Evolutionary conservation across 345 rosid species (phyloP), one percentile per base, ranked within the genome.

Genomic region (Populus simonii): DNA sequence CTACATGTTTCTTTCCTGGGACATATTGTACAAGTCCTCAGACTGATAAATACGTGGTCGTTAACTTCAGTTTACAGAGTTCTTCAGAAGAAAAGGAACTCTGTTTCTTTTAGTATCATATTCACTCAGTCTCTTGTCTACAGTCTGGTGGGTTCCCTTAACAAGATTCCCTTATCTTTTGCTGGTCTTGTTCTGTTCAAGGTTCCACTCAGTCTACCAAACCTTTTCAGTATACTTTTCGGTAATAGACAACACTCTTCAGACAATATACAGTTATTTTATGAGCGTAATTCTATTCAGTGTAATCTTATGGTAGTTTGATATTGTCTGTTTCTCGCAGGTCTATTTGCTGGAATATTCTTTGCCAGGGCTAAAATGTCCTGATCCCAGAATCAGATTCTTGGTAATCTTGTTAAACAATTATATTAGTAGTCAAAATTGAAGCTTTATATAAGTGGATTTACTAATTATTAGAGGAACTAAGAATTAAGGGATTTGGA

Each of bases 311-410:
- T 27, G 13, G 35, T 27, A n/a, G 53, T 69, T 68, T 27, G 5
- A 31, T 45, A 12, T 33, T 33, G 36, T 65, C 20, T 81, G 66
- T 51, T 84, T 68, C 70, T 81, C 74, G 66, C 95, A 94, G 97
- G 97, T 86, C 84, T 93, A 43, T 91, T 91, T 72, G 99, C 97
- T 1, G 97, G 99, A 79, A 86, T 93, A 68, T 78, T 87, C 81
- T 92, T 93, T 66, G 96, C 98, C 35, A 86, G 85, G 80, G 97
- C 99, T 75, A 95, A 95, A 86, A 92, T 95, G 98, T 90, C 92
- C 49, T 89, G 87, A 89, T 23, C 72, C 71, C 5, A 53, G 39
- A 66, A 66, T 18, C 27, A 23, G 68, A 41, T 61, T 33, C 10
- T 20, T 6, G 38, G 7, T 27, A 36, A 67, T 8, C 16, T 53